These are phyloP conservation scores for Aspergillus jensenii DNA, from an alignment of 2,329 filamentous ascomycete genomes.

Conservation along the genomic window DNA sequence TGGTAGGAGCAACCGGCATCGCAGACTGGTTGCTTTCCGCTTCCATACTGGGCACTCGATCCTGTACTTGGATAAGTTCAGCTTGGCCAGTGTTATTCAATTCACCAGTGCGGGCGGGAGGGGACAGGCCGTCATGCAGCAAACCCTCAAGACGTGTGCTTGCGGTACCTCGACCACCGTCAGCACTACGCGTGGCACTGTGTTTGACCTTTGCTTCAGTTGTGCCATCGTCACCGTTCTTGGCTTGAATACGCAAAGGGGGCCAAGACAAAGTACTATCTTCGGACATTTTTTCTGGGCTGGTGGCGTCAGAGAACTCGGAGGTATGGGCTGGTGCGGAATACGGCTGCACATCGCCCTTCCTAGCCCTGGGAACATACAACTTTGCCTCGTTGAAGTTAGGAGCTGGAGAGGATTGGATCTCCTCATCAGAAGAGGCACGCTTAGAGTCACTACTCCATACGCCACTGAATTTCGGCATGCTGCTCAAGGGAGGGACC, in stretches of 20 bases:
- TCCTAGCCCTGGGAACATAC: conserved; percentile 17
- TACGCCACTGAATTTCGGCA: conserved; percentile 8
- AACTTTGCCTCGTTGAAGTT: conserved; percentile 15
- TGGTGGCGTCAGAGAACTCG: neutral
- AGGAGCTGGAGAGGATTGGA: neutral
- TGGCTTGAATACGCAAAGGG: neutral
- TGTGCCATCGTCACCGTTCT: neutral
- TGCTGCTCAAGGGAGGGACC: conserved; percentile 6
- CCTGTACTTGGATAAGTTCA: conserved; percentile 11
- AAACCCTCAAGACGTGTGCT: conserved; percentile 10
- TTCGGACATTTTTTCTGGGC: neutral
- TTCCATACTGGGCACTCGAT: conserved; percentile 14
- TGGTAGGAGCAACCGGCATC: neutral
- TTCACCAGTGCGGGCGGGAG: conserved; percentile 17
- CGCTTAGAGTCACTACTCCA: neutral
- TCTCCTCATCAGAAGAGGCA: conserved; percentile 1
- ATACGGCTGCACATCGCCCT: conserved; percentile 6
- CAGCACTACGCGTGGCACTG: neutral
- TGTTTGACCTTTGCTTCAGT: conserved; percentile 6
- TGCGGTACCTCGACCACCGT: neutral
- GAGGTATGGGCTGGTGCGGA: conserved; percentile 17
- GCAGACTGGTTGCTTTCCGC: conserved; percentile 4
- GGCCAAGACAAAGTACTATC: conserved; percentile 9
- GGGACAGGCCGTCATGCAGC: conserved; percentile 18
- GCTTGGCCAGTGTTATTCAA: conserved; percentile 14